Evolutionary conservation across 345 rosid genomes (phyloP).

Genomic region (Carallia pectinifolia): DNA sequence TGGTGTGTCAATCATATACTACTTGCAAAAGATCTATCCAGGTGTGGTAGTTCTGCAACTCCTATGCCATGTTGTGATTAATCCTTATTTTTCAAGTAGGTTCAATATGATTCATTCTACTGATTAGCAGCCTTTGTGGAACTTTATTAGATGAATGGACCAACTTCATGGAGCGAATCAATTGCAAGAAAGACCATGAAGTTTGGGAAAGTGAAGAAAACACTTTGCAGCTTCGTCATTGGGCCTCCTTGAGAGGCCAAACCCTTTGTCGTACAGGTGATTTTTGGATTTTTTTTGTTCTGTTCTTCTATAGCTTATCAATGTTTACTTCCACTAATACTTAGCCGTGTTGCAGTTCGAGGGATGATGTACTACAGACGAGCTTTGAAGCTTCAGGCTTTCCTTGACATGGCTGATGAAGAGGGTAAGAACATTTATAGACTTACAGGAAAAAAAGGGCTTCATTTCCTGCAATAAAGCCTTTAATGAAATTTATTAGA

Average conservation of each 20-base stretch:
- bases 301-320: neutral
- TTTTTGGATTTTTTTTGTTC: constrained; percentile 16
- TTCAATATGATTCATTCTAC: neutral
- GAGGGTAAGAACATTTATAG: constrained; percentile 42
- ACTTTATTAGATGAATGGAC: constrained; percentile 84
- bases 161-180: constrained; percentile 83
- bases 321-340: constrained; percentile 18
- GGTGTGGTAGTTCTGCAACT: constrained; percentile 39
- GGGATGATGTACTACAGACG: constrained; percentile 99
- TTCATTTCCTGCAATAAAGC: constrained; percentile 7
- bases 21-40: constrained; percentile 95
- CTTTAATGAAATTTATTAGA: neutral
- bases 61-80: constrained; percentile 1
- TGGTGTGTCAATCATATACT: constrained; percentile 89
- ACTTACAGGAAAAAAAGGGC: neutral
- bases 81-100: constrained; percentile 9
- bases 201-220: constrained; percentile 91
- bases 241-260: constrained; percentile 97
- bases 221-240: constrained; percentile 90
- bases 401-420: constrained; percentile 96
- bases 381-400: constrained; percentile 96
- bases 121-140: constrained; percentile 2
- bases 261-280: constrained; percentile 91
- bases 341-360: constrained; percentile 56
- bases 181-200: constrained; percentile 65